phyloP scores from a whole-genome alignment of 2,329 filamentous ascomycete genomes.

The Kalaharituber pfeilii region DNA sequence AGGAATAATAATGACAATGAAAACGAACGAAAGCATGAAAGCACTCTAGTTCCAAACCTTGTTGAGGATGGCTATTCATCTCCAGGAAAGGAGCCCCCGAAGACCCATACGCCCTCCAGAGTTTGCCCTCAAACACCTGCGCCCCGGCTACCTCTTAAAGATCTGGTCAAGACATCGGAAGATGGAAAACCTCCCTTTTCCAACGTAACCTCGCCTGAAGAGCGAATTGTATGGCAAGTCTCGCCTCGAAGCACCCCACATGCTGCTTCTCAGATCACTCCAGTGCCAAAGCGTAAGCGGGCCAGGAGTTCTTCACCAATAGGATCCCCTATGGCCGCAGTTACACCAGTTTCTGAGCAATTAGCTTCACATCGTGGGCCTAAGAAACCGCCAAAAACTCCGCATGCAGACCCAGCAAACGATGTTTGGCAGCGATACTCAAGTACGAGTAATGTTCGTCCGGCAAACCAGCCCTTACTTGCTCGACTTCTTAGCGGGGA shows the following conservation, averaged over 20 bases:
- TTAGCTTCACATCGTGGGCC: too few species aligned
- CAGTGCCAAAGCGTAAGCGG: conserved; percentile 40
- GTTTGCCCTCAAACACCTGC: conserved; percentile 33
- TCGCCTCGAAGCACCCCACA: conserved; percentile 26
- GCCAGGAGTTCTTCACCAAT: conserved; percentile 56
- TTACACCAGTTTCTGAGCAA: conserved; percentile 27
- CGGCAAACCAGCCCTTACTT: conserved; percentile 3
- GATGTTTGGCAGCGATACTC: conserved; percentile 61
- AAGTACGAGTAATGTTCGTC: conserved; percentile 2
- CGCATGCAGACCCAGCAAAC: conserved; percentile 52
- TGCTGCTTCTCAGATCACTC: conserved; percentile 29
- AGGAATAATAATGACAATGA: conserved; percentile 18
- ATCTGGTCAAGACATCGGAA: conserved; percentile 34
- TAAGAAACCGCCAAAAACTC: conserved; percentile 42
- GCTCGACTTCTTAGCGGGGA: conserved; percentile 11
- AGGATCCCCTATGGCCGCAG: conserved; percentile 42
- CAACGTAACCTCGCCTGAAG: conserved; percentile 38
- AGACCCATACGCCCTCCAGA: conserved; percentile 17
- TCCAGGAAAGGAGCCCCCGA: conserved; percentile 7
- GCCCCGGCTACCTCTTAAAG: conserved; percentile 39
- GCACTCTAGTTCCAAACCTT: background rate
- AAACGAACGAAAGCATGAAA: background rate
- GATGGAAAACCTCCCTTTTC: conserved; percentile 26
- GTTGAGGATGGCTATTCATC: conserved; percentile 6
- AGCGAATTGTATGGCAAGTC: conserved; percentile 42